phyloP scores from a whole-genome alignment of 768 basidiomycete species.

The Dioszegia crocea region DNA sequence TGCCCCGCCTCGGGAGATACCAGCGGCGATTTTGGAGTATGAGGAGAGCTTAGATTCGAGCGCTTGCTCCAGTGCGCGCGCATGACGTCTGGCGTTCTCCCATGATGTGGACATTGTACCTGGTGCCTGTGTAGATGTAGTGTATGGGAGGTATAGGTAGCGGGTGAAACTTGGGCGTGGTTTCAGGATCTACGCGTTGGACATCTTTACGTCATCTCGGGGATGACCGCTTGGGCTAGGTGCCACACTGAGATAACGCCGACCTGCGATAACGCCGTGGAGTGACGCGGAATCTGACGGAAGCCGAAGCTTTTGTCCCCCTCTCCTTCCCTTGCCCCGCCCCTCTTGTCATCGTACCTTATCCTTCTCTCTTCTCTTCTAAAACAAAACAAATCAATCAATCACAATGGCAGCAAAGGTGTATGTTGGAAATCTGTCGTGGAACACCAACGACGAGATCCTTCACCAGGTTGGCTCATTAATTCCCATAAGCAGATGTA shows the following conservation, averaged over 20 bases:
- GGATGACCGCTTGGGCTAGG: not conserved
- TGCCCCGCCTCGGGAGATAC: slow-evolving; percentile 54
- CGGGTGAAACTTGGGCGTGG: too few relatives aligned
- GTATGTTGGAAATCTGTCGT: slow-evolving; percentile 51
- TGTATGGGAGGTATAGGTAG: too few relatives aligned
- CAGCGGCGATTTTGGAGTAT: slow-evolving; percentile 77
- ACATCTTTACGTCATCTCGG: not conserved
- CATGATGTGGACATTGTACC: slow-evolving; percentile 52
- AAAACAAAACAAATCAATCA: slow-evolving; percentile 13
- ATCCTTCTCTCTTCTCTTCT: slow-evolving; percentile 4
- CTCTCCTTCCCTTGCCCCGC: slow-evolving; percentile 9
- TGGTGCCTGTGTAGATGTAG: slow-evolving; percentile 2
- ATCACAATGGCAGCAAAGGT: slow-evolving; percentile 41
- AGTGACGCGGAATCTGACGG: too few relatives aligned
- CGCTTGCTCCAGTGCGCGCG: slow-evolving; percentile 85
- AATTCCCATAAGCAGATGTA: slow-evolving; percentile 36
- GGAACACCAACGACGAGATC: slow-evolving; percentile 79
- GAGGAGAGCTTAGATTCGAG: slow-evolving; percentile 86
- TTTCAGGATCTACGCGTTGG: not conserved
- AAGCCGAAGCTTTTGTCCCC: not conserved
- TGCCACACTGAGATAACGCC: not conserved
- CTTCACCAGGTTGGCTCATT: slow-evolving; percentile 69
- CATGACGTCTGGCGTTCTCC: slow-evolving; percentile 84
- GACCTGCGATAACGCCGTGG: too few relatives aligned
- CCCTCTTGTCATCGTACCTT: too few relatives aligned